phyloP scores from a whole-genome alignment of 148 eudicot genomes.

The Nyssa sinensis region DNA sequence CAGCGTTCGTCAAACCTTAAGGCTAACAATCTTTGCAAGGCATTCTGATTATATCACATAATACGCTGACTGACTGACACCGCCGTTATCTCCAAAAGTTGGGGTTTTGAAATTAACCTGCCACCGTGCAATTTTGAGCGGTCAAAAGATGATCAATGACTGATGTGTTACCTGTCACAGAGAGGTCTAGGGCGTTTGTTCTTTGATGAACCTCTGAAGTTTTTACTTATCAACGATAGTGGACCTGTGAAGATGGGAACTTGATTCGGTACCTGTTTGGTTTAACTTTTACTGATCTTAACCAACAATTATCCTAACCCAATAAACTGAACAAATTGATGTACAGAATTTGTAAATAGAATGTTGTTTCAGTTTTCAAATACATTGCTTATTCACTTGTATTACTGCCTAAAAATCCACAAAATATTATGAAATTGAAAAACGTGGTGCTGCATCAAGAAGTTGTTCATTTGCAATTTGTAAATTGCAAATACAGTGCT shows the following conservation, averaged over 20 bases:
- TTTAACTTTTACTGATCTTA: not conserved
- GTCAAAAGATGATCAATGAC: not conserved
- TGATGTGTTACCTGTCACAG: not conserved
- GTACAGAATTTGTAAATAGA: constrained; percentile 31
- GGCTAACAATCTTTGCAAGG: constrained; percentile 62
- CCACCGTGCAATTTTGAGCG: not conserved
- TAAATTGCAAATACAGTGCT: too few relatives aligned
- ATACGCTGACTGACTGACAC: constrained; percentile 14
- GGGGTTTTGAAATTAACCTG: constrained; percentile 14
- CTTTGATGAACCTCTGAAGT: not conserved
- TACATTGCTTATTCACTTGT: not conserved
- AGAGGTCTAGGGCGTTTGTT: too few relatives aligned
- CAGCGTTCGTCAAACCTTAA: constrained; percentile 43
- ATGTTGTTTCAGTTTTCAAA: not conserved
- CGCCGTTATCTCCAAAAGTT: constrained; percentile 2
- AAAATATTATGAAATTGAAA: too few relatives aligned
- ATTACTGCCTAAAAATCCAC: not conserved
- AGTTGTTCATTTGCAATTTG: too few relatives aligned
- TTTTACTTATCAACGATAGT: too few relatives aligned
- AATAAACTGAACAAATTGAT: constrained; percentile 15
- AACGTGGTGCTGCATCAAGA: too few relatives aligned
- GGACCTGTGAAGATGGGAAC: too few relatives aligned
- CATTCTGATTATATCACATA: constrained; percentile 41
- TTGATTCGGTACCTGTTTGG: not conserved
- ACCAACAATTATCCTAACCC: constrained; percentile 7